phyloP scores from a whole-genome alignment of 768 basidiomycete genomes.

The Gymnopilus junonius region DNA sequence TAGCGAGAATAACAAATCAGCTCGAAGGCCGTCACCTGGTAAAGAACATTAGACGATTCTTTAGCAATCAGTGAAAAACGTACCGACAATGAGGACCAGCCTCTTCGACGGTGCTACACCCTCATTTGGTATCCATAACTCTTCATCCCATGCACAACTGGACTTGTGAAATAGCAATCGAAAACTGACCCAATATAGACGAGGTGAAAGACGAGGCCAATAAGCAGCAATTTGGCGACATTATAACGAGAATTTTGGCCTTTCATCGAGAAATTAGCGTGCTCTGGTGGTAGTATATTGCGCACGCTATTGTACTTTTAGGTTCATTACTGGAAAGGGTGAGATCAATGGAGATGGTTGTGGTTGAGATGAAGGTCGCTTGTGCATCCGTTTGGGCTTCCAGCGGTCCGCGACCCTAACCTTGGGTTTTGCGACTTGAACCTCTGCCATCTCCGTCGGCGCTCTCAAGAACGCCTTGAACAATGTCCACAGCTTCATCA shows the following conservation, averaged over 20 bases:
- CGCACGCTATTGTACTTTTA: not conserved
- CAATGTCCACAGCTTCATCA: slow-evolving; percentile 54
- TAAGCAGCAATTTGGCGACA: slow-evolving; percentile 52
- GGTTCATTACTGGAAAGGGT: not conserved
- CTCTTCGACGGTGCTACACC: slow-evolving; percentile 61
- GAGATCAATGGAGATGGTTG: no score
- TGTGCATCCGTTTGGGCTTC: no score
- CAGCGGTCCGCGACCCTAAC: slow-evolving; percentile 20
- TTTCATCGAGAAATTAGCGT: not conserved
- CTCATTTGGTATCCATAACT: slow-evolving; percentile 47
- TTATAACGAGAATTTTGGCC: slow-evolving; percentile 33
- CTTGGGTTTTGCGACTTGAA: slow-evolving; percentile 12
- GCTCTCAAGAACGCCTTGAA: not conserved
- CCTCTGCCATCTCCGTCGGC: slow-evolving; percentile 1
- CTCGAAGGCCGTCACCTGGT: slow-evolving; percentile 81
- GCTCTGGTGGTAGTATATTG: not conserved
- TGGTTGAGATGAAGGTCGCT: not conserved
- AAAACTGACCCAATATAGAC: slow-evolving; percentile 75
- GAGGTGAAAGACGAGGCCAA: slow-evolving; percentile 77
- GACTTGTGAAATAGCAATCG: slow-evolving; percentile 88
- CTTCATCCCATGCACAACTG: slow-evolving; percentile 80
- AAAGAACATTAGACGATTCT: not conserved
- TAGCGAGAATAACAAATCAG: slow-evolving; percentile 74
- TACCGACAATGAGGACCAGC: slow-evolving; percentile 81
- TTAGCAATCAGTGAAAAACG: slow-evolving; percentile 15